phyloP scores from a whole-genome alignment of 2,329 filamentous ascomycete genomes.

The Curvularia hawaiiensis region DNA sequence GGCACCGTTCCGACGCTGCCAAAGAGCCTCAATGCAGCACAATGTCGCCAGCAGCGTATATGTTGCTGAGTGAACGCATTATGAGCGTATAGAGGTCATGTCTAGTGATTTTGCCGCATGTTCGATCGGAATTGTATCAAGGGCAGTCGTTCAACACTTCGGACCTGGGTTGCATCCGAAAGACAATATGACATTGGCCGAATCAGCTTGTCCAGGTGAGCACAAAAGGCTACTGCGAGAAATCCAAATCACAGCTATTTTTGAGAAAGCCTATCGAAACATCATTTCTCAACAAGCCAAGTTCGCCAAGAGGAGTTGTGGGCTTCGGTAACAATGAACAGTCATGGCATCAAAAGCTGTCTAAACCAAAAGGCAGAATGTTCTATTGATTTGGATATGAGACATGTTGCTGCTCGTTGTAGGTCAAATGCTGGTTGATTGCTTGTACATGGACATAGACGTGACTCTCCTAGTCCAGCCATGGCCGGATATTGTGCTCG shows the following conservation, averaged over 20 bases:
- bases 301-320: not conserved
- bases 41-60: not conserved
- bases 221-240: not conserved
- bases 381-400: conserved; percentile 7
- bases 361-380: conserved; percentile 1
- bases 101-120: not conserved
- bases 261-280: not conserved
- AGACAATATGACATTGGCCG: not conserved
- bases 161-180: not conserved
- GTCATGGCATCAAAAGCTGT: not conserved
- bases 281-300: not conserved
- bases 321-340: not conserved
- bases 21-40: conserved; percentile 1
- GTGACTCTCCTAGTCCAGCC: conserved; percentile 20
- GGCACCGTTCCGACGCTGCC: conserved; percentile 14
- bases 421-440: conserved; percentile 30
- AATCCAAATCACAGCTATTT: not conserved
- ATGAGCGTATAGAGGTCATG: not conserved
- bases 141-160: not conserved
- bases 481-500: conserved; percentile 10
- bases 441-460: conserved; percentile 41
- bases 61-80: not conserved
- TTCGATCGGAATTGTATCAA: not conserved
- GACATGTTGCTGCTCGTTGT: conserved; percentile 14
- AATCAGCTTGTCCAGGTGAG: not conserved